Conservation (phyloP, 257 asterid species). For the Thymus quinquecostatus region DNA sequence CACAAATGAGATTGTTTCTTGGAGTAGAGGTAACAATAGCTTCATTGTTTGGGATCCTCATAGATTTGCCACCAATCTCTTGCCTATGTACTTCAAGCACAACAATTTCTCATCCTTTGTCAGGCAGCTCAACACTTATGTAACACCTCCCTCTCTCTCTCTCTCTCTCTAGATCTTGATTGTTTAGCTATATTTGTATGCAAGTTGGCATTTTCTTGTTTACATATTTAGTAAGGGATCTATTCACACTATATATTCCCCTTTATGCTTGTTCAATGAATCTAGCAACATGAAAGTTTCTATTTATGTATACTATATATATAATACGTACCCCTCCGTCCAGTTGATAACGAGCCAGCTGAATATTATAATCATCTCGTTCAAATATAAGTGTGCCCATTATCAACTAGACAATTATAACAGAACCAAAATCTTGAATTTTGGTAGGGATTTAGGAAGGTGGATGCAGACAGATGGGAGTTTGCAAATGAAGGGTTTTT, state of each 20-base stretch:
- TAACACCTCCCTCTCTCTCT: conserved; percentile 34
- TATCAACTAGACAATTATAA: too few species aligned
- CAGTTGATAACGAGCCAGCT: too few species aligned
- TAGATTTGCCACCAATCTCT: conserved; percentile 58
- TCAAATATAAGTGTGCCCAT: too few species aligned
- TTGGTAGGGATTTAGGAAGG: conserved; percentile 46
- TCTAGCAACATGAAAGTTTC: neutral
- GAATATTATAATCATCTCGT: too few species aligned
- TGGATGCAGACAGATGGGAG: conserved; percentile 53
- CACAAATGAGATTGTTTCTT: conserved; percentile 58
- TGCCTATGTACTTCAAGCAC: conserved; percentile 83
- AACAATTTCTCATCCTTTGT: conserved; percentile 82
- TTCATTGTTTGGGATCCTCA: conserved; percentile 76
- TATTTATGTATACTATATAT: neutral
- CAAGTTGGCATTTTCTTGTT: conserved; percentile 16
- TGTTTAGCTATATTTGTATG: neutral
- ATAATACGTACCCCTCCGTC: neutral
- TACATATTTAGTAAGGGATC: neutral
- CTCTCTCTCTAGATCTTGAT: neutral
- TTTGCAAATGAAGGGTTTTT: conserved; percentile 51
- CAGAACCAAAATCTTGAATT: neutral
- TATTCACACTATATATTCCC: neutral
- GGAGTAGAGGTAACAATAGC: conserved; percentile 74
- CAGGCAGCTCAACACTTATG: conserved; percentile 80
- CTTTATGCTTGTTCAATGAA: conserved; percentile 16